Evolutionary conservation across 108 stramenopile genomes (phyloP), one percentile per base, ranked within the genome.

Genomic region (Parietichytrium sp.): DNA sequence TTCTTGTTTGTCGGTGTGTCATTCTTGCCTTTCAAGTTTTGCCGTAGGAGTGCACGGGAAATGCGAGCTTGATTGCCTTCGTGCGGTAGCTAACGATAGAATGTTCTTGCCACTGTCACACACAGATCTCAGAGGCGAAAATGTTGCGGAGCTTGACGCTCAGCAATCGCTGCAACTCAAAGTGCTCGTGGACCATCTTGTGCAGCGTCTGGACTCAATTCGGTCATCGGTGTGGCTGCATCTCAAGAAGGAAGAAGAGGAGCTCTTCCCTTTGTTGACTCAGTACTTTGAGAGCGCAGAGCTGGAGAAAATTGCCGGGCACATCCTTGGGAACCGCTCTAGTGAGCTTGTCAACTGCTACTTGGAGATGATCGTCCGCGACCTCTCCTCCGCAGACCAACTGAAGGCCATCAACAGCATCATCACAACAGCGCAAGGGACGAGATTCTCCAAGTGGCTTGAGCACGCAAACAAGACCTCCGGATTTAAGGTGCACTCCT

Each of bases 351-450:
- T 54, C 47, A 42, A 83, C 82, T 80, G 77, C n/a, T 85, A 85
- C n/a, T 31, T 88, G 47, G 23, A 83, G 18, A 87, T 88, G 84
- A 83, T 88, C 79, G 55, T 87, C 47, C 84, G 84, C 26, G 86
- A 88, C 51, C 82, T 88, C 16, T 55, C 87, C 30, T 50, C 48
- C 15, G 86, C 81, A n/a, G 79, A 50, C 79, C 27, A 49, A 36
- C 49, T 27, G 13, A 16, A 6, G 15, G 79, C 79, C 38, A 72
- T 79, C 51, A 51, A 49, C 1, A 79, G 49, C 48, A 79, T 79
- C 49, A 49, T 15, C 29, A 51, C 18, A 6, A 51, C 49, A 3
- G 79, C 49, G 6, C 29, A 51, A 8, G 79, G 79, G 13, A 79
- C 49, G 8, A 10, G 47, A 8, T 79, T 79, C 50, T 50, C 49